Base-by-base conservation (phyloP, 257 asterid species). In the Fraxinus excelsior region DNA sequence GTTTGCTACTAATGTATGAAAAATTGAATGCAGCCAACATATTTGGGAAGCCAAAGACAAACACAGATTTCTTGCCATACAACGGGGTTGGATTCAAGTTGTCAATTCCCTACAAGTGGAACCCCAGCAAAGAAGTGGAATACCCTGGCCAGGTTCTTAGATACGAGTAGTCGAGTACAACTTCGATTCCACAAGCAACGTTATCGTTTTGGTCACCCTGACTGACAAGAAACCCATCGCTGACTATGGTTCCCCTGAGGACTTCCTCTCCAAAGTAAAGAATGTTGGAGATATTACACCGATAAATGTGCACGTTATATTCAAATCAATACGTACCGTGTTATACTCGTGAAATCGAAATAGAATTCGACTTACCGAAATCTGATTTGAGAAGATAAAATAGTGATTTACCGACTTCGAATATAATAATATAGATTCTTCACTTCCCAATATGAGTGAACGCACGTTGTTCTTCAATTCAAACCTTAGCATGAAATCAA, bases 51-150 rank as follows among this genome's bases (percentile, higher is more conserved):
- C 92, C 94, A 56, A 92, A 92, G 77, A 56, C 82, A 67, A 73
- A 88, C 91, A 90, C 97, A 1, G 96, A 92, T 7, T 92, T 86
- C 85, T n/a, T 62, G 74, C 60, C 84, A 6, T 84, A 83, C 81
- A 35, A 0, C 4, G 96, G 97, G 19, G 76, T 85, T 6, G 97
- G 96, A 51, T 92, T 92, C 86, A 87, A 86, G 80, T 21, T 92
- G 64, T 42, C 71, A 8, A 67, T 88, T 46, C 97, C 97, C 1
- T n/a, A 94, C 3, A 92, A 92, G 80, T 90, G 97, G 97, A 92
- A 90, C 80, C 94, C 94, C 8, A 90, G 96, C 89, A 83, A 80
- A n/a, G 94, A 92, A 74, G 32, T 78, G 4, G 97, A 92, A 83
- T 92, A 40, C 76, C 94, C 94, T 14, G 96, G 96, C 1, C 97